phyloP scores from a whole-genome alignment of 768 basidiomycete species.

The Clitopilus passeckerianus region DNA sequence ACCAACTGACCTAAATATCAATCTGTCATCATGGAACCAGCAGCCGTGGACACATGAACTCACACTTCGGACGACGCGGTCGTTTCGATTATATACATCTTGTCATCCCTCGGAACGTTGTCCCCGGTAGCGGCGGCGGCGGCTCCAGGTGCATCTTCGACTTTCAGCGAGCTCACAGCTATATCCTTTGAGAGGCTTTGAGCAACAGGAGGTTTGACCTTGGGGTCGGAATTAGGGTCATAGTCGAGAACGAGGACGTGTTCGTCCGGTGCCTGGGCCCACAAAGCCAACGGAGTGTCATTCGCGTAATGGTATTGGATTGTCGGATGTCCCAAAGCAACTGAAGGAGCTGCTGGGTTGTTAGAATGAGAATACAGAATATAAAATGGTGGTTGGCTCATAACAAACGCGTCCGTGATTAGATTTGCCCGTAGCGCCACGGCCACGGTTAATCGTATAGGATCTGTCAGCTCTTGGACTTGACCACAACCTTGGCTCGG shows the following conservation, averaged over 20 bases:
- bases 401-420: neutral
- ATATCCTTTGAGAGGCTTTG: slow-evolving; percentile 44
- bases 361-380: slow-evolving; percentile 61
- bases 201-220: slow-evolving; percentile 32
- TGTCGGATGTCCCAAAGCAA: slow-evolving; percentile 58
- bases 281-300: slow-evolving; percentile 62
- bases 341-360: slow-evolving; percentile 32
- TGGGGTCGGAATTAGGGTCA: slow-evolving; percentile 33
- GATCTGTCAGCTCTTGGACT: neutral
- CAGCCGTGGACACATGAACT: neutral
- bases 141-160: slow-evolving; percentile 70
- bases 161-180: slow-evolving; percentile 52
- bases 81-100: slow-evolving; percentile 76
- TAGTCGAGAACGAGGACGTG: slow-evolving; percentile 74
- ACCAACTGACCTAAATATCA: neutral
- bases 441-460: neutral
- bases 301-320: slow-evolving; percentile 84
- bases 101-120: slow-evolving; percentile 47
- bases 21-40: neutral
- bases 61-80: slow-evolving; percentile 40
- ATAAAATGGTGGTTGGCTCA: slow-evolving; percentile 53
- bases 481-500: neutral
- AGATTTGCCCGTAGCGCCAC: neutral
- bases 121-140: slow-evolving; percentile 45
- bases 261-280: slow-evolving; percentile 57